These are phyloP conservation scores for Cicer pinnatifidum DNA, from an alignment of 306 rosid species.

Conservation along the genomic window DNA sequence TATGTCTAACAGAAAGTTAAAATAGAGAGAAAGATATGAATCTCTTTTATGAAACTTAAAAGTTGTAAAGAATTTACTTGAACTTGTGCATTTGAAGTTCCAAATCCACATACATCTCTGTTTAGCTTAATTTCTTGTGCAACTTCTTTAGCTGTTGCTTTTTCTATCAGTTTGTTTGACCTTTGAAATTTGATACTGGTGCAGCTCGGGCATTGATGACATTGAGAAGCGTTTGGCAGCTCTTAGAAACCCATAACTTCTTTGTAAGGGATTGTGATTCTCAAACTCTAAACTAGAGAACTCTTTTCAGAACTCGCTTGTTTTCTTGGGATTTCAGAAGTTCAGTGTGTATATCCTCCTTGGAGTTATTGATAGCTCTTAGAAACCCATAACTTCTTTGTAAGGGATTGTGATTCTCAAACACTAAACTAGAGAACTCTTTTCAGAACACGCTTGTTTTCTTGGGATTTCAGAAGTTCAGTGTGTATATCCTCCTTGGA, in stretches of 20 bases:
- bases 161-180: slow-evolving; percentile 31
- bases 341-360: neutral
- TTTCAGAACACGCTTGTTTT: neutral
- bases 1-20: neutral
- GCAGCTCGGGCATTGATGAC: slow-evolving; percentile 75
- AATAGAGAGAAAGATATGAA: neutral
- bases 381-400: slow-evolving; percentile 62
- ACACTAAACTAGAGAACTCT: slow-evolving; percentile 9
- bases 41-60: neutral
- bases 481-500: slow-evolving; percentile 1
- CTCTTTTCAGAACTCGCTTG: slow-evolving; percentile 1
- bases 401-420: slow-evolving; percentile 25
- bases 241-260: slow-evolving; percentile 71
- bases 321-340: no score
- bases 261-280: slow-evolving; percentile 27
- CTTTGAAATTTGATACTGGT: slow-evolving; percentile 42
- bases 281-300: slow-evolving; percentile 5
- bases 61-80: slow-evolving; percentile 12
- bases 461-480: no score
- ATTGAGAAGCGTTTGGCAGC: slow-evolving; percentile 93
- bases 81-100: neutral
- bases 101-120: slow-evolving; percentile 12
- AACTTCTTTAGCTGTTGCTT: neutral
- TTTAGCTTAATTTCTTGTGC: neutral
- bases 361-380: slow-evolving; percentile 53